Conservation (phyloP, 352 stramenopile species). For the Lagenidium sp. region DNA sequence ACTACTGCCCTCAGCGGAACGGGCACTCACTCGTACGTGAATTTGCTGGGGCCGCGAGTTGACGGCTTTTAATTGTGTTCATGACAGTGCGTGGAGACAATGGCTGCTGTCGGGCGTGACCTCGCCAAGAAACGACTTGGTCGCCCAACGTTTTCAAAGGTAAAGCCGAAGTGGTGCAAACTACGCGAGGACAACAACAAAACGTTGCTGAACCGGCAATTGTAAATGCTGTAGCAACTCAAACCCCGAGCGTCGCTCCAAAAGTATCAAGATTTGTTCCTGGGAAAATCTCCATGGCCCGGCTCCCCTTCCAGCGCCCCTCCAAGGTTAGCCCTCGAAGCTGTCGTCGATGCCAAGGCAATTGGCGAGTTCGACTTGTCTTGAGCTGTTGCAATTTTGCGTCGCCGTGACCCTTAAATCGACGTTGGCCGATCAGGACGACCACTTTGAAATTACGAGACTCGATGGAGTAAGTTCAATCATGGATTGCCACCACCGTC, state of each 20-base stretch:
- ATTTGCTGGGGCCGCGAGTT: not conserved
- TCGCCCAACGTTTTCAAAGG: slow-evolving; percentile 55
- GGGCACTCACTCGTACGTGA: slow-evolving; percentile 55
- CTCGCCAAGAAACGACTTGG: slow-evolving; percentile 55
- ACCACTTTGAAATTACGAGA: too few relatives aligned
- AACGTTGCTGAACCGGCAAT: not conserved
- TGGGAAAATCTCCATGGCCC: slow-evolving; percentile 45
- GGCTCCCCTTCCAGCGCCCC: slow-evolving; percentile 24
- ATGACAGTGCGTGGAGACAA: slow-evolving; percentile 55
- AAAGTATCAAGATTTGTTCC: slow-evolving; percentile 55
- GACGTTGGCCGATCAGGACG: too few relatives aligned
- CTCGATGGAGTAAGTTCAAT: too few relatives aligned
- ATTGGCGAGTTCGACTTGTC: not conserved
- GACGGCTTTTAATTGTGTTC: not conserved
- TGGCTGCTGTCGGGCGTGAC: slow-evolving; percentile 41
- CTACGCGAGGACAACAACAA: not conserved
- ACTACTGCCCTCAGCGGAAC: slow-evolving; percentile 57
- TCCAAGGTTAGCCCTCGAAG: too few relatives aligned
- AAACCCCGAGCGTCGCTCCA: slow-evolving; percentile 60
- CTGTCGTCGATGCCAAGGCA: too few relatives aligned
- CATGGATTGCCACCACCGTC: too few relatives aligned
- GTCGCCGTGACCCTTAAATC: too few relatives aligned
- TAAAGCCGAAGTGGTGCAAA: not conserved
- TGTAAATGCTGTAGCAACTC: slow-evolving; percentile 15
- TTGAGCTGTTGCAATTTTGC: too few relatives aligned